Percentiles rank a stretch among this genome's conserved stretches.
These are phyloP conservation scores for Botryotinia convoluta DNA, from an alignment of 2,329 filamentous ascomycete species.

Conservation along the genomic window DNA sequence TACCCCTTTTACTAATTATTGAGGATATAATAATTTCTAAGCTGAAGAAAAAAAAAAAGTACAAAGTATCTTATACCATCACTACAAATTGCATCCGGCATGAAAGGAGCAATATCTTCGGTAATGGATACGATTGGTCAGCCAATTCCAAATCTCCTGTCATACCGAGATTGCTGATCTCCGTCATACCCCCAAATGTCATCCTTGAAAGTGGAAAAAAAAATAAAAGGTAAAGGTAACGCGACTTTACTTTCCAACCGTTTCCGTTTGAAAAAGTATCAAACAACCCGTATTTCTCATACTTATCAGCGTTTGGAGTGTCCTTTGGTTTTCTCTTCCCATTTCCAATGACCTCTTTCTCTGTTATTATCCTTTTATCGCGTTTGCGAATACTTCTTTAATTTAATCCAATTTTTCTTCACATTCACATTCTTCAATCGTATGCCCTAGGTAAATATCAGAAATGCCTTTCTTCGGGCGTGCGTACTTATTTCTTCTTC, in stretches of 20 bases:
- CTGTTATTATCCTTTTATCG: constrained; percentile 20
- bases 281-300: neutral
- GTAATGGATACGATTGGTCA: constrained; percentile 10
- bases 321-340: neutral
- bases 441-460: constrained; percentile 47
- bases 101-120: neutral
- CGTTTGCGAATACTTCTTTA: constrained; percentile 29
- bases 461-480: constrained; percentile 48
- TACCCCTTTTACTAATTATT: neutral
- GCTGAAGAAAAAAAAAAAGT: neutral
- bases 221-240: neutral
- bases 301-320: neutral
- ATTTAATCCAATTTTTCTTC: neutral
- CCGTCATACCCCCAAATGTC: constrained; percentile 27
- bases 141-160: neutral
- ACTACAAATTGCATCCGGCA: neutral
- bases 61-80: neutral
- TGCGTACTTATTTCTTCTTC: constrained; percentile 77
- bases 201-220: constrained; percentile 18
- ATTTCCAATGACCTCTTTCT: constrained; percentile 11
- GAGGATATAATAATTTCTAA: neutral
- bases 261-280: neutral
- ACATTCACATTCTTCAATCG: constrained; percentile 5
- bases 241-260: neutral
- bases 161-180: constrained; percentile 10